Conservation (phyloP, 306 rosid genomes). For the Coriaria nepalensis region DNA sequence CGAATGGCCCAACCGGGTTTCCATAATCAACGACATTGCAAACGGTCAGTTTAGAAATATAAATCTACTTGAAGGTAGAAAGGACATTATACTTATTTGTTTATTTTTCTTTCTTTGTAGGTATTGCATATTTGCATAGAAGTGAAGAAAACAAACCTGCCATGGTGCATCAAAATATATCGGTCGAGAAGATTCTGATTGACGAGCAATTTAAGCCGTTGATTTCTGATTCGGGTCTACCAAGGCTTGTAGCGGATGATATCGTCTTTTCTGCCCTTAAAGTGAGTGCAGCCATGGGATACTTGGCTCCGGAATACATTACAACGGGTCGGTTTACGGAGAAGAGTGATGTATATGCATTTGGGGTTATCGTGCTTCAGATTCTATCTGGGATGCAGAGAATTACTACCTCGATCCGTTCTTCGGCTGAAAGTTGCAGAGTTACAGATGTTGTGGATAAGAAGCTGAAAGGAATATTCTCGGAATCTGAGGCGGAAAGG, state of each 20-base stretch:
- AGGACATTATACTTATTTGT: not conserved
- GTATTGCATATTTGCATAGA: constrained; percentile 67
- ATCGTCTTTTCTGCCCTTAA: constrained; percentile 80
- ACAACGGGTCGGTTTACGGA: constrained; percentile 83
- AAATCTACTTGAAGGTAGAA: not conserved
- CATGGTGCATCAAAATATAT: constrained; percentile 78
- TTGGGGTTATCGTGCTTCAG: constrained; percentile 79
- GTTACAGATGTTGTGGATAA: constrained; percentile 51
- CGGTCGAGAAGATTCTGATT: constrained; percentile 67
- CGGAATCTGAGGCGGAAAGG: constrained; percentile 43
- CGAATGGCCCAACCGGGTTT: constrained; percentile 74
- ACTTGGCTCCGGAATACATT: constrained; percentile 86
- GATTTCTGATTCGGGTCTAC: constrained; percentile 71
- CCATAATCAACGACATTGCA: constrained; percentile 69
- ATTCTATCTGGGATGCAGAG: constrained; percentile 51
- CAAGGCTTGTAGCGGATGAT: constrained; percentile 89
- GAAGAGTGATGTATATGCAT: constrained; percentile 86
- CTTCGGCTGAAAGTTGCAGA: constrained; percentile 33
- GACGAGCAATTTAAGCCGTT: constrained; percentile 56
- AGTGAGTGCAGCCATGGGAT: constrained; percentile 97
- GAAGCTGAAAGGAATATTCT: constrained; percentile 39
- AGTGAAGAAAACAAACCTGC: constrained; percentile 49
- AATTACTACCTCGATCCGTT: constrained; percentile 37
- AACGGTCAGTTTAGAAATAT: constrained; percentile 36
- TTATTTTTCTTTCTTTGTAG: constrained; percentile 28